These are phyloP conservation scores for Arthrobotrys sphaeroides DNA, from an alignment of 2,329 filamentous ascomycete species.

Conservation along the genomic window DNA sequence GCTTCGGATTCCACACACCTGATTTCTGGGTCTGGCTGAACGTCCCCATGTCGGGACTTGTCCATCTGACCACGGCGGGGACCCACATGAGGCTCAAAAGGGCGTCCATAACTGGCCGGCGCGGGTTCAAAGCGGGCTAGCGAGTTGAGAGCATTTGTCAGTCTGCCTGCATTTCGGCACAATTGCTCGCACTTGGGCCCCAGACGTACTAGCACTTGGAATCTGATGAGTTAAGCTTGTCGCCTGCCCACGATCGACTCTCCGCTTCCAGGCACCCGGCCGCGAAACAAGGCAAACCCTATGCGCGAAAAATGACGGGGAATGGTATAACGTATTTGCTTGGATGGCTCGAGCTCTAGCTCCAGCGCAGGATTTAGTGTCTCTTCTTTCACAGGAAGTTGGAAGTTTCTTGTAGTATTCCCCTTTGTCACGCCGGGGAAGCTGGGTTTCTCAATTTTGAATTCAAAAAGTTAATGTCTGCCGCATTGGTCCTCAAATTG, in stretches of 20 bases:
- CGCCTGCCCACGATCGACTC: constrained; percentile 23
- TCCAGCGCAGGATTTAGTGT: constrained; percentile 17
- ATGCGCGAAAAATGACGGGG: constrained; percentile 15
- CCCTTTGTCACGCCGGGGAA: no score
- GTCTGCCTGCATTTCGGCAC: no score
- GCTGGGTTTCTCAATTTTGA: neutral
- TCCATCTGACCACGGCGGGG: constrained; percentile 34
- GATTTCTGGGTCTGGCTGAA: constrained; percentile 5
- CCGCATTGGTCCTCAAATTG: constrained; percentile 4
- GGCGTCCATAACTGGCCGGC: neutral
- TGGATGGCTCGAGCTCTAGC: neutral
- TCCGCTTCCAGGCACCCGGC: constrained; percentile 35
- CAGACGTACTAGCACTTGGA: no score
- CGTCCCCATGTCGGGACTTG: neutral
- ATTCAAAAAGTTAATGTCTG: neutral
- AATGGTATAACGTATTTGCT: neutral
- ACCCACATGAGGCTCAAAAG: constrained; percentile 24
- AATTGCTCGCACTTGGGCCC: no score
- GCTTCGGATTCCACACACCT: constrained; percentile 30
- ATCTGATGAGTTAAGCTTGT: constrained; percentile 7
- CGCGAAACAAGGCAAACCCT: constrained; percentile 43
- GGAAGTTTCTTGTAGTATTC: no score
- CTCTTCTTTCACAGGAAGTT: no score
- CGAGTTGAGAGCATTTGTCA: constrained; percentile 34
- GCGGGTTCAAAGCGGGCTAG: neutral